Evolutionary conservation across 2,329 filamentous ascomycete genomes (phyloP).

Genomic region (Colletotrichum sp.): DNA sequence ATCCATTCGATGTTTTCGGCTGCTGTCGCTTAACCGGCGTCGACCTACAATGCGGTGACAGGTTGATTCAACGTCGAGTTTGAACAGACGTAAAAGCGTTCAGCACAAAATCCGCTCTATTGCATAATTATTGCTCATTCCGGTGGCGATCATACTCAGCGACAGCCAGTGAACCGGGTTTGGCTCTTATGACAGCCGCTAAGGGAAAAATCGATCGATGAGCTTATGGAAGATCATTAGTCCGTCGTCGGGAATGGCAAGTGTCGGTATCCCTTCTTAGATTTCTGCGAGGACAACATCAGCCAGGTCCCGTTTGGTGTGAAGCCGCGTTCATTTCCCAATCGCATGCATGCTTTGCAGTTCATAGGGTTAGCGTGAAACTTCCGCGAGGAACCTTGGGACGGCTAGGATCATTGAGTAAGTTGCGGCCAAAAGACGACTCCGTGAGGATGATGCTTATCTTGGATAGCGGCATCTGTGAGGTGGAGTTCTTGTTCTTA

Average conservation of each 20-base stretch:
- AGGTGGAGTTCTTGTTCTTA: not conserved
- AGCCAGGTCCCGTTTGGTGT: not conserved
- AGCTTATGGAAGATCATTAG: not conserved
- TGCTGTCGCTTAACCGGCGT: no score
- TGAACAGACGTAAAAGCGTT: not conserved
- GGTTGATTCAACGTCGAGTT: no score
- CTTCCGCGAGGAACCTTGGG: not conserved
- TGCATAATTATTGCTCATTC: not conserved
- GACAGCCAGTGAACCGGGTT: not conserved
- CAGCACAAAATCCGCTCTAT: not conserved
- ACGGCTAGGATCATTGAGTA: accelerated
- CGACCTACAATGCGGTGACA: accelerated
- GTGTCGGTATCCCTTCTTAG: not conserved
- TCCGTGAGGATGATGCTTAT: not conserved
- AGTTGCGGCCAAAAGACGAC: accelerated
- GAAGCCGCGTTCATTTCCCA: not conserved
- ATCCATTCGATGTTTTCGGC: no score
- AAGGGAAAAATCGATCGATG: not conserved
- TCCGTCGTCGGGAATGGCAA: not conserved
- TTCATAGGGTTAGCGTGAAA: not conserved
- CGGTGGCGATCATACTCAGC: not conserved
- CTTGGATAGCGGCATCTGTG: not conserved
- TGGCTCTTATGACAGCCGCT: not conserved
- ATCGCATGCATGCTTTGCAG: not conserved
- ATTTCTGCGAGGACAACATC: not conserved